These are phyloP conservation scores for Peronospora tabacina DNA, from an alignment of 352 stramenopile species.

Conservation along the genomic window DNA sequence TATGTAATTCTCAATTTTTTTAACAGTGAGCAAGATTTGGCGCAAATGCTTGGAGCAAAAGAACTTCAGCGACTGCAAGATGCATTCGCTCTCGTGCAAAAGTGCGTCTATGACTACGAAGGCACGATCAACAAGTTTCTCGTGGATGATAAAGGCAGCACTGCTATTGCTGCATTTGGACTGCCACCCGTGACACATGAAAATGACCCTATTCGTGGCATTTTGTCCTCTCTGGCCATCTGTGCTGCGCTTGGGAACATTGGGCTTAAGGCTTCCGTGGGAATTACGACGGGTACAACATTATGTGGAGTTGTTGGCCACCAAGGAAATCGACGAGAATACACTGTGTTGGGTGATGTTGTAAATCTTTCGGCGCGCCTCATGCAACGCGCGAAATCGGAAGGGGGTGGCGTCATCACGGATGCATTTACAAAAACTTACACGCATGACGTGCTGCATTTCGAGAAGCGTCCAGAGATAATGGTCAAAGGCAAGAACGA, in stretches of 20 bases:
- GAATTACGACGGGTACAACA: conserved; percentile 88
- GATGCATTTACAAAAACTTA: conserved; percentile 81
- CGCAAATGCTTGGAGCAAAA: conserved; percentile 60
- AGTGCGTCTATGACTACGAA: conserved; percentile 91
- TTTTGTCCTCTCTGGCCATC: conserved; percentile 84
- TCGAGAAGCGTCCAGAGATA: conserved; percentile 81
- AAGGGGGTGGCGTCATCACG: conserved; percentile 82
- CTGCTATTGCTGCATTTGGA: conserved; percentile 90
- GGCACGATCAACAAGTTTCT: conserved; percentile 95
- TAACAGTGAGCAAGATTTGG: conserved; percentile 61
- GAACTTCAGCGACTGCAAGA: conserved; percentile 69
- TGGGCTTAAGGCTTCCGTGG: conserved; percentile 79
- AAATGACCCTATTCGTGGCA: conserved; percentile 85
- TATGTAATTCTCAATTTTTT: background rate
- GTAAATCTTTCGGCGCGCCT: conserved; percentile 91
- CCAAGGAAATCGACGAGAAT: conserved; percentile 87
- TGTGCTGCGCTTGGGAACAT: conserved; percentile 59
- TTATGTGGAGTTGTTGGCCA: conserved; percentile 90
- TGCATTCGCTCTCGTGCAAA: conserved; percentile 80
- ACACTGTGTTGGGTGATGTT: conserved; percentile 90
- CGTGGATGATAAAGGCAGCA: conserved; percentile 93
- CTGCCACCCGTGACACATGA: conserved; percentile 88
- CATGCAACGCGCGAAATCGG: conserved; percentile 86
- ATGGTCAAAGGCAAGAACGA: conserved; percentile 91
- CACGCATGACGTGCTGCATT: conserved; percentile 83